Evolutionary conservation across 1,139 yeast species (phyloP), one percentile per base, ranked within the genome.

Genomic region (Geotrichum carabidarum): DNA sequence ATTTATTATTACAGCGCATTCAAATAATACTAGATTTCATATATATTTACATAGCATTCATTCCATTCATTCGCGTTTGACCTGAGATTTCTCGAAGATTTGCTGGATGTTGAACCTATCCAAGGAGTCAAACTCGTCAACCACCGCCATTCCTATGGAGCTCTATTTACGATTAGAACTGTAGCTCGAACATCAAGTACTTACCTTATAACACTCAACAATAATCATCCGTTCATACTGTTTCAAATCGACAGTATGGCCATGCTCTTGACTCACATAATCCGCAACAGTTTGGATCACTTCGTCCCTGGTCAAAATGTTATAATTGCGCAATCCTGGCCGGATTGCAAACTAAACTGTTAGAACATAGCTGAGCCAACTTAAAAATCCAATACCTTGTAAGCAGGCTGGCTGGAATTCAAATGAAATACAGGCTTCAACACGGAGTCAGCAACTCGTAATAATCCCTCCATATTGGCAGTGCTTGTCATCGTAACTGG

Each of bases 221-320:
- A 93, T 67, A 51, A 93, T 81, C 63, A 93, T 74, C 64, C 84
- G 84, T 57, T 90, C 95, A 65, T 82, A 89, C 17, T 82, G 73
- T 63, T 89, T 88, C 68, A 93, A 77, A 66, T 90, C 95, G 9
- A 93, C 96, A 36, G 74, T 73, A 66, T 89, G 96, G 1, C 83
- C 84, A 61, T 83, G 80, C 8, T 82, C 83, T 52, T 78, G 75
- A 1, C 93, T 91, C 0, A 89, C 90, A 46, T 78, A 70, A 46
- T 79, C 81, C 0, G 96, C 97, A 11, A 90, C 78, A 9, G 81
- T 75, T 48, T 77, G 78, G 57, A 88, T 89, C 53, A 91, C 80
- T 14, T 79, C 86, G 58, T 78, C 84, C 59, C 90, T 79, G 22
- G 80, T 81, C 43, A 91, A 68, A 1, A 84, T 78, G 63, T 81